These are phyloP conservation scores for Aspergillus awamori DNA, from an alignment of 2,329 filamentous ascomycete genomes.

Conservation along the genomic window DNA sequence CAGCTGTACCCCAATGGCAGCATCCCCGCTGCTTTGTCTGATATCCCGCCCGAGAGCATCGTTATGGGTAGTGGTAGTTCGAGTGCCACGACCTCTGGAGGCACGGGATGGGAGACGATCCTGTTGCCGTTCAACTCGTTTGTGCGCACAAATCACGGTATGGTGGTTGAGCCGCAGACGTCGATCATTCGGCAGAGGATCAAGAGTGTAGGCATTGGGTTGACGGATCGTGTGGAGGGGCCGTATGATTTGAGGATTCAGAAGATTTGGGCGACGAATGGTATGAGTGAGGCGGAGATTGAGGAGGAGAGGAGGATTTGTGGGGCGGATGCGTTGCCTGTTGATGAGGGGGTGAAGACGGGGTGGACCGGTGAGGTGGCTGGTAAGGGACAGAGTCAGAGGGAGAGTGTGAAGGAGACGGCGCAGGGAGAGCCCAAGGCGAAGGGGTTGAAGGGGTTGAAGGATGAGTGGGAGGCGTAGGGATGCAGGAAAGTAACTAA, in stretches of 20 bases:
- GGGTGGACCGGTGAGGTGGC: constrained; percentile 25
- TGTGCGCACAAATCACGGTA: constrained; percentile 89
- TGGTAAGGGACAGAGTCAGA: not conserved
- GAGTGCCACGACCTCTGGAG: constrained; percentile 58
- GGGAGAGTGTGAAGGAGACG: constrained; percentile 14
- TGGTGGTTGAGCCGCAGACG: constrained; percentile 88
- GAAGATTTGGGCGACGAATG: constrained; percentile 88
- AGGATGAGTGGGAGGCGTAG: constrained; percentile 38
- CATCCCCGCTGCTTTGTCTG: constrained; percentile 41
- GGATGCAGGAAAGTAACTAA: not conserved
- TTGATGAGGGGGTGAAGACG: constrained; percentile 39
- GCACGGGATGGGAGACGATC: constrained; percentile 94
- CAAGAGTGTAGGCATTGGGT: constrained; percentile 78
- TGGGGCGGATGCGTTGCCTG: constrained; percentile 40
- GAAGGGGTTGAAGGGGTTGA: constrained; percentile 40
- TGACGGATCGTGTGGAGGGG: constrained; percentile 86
- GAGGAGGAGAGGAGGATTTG: constrained; percentile 47
- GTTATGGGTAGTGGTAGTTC: constrained; percentile 35
- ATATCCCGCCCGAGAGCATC: constrained; percentile 40
- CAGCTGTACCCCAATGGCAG: constrained; percentile 28
- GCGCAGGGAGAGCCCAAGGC: constrained; percentile 24
- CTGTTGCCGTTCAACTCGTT: constrained; percentile 89
- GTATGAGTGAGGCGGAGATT: constrained; percentile 47
- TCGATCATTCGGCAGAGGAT: constrained; percentile 87
- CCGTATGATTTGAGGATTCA: constrained; percentile 86